Conservation (phyloP, 257 asterid genomes). For the Anisodus tanguticus region DNA sequence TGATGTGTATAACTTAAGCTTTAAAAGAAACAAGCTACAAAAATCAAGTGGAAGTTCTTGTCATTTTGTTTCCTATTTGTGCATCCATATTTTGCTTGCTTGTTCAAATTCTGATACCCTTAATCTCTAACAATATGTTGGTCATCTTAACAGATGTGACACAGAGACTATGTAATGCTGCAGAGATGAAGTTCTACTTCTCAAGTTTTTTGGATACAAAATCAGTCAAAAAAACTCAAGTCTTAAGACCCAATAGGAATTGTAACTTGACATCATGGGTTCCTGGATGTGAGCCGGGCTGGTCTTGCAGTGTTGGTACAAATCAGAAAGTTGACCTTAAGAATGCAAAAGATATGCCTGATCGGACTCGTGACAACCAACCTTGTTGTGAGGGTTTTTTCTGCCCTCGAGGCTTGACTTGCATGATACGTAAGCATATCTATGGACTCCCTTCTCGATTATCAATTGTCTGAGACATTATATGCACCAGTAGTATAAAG, state of each 20-base stretch:
- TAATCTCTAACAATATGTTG: constrained; percentile 37
- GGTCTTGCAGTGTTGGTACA: constrained; percentile 72
- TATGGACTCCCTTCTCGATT: constrained; percentile 16
- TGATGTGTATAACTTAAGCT: background rate
- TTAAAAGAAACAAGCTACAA: constrained; percentile 17
- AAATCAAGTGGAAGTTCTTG: background rate
- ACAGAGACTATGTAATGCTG: constrained; percentile 89
- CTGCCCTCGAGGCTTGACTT: constrained; percentile 96
- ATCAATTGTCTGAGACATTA: background rate
- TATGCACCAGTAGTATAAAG: background rate
- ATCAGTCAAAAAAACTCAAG: constrained; percentile 56
- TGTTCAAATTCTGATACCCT: background rate
- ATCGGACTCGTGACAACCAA: constrained; percentile 58
- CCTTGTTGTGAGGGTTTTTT: constrained; percentile 97
- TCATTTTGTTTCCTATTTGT: background rate
- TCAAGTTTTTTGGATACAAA: constrained; percentile 66
- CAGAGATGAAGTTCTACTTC: constrained; percentile 93
- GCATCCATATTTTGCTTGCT: background rate
- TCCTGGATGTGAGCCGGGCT: constrained; percentile 98
- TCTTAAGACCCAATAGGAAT: constrained; percentile 80
- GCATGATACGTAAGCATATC: constrained; percentile 93
- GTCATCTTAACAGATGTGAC: constrained; percentile 71
- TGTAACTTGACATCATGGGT: constrained; percentile 89
- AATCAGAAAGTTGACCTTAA: constrained; percentile 70
- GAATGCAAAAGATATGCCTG: constrained; percentile 65